A percentile compares a stretch with the other conserved stretches of the same genome.
Evolutionary conservation across 257 asterid species (phyloP).

Genomic region (Cynanchum wilfordii): DNA sequence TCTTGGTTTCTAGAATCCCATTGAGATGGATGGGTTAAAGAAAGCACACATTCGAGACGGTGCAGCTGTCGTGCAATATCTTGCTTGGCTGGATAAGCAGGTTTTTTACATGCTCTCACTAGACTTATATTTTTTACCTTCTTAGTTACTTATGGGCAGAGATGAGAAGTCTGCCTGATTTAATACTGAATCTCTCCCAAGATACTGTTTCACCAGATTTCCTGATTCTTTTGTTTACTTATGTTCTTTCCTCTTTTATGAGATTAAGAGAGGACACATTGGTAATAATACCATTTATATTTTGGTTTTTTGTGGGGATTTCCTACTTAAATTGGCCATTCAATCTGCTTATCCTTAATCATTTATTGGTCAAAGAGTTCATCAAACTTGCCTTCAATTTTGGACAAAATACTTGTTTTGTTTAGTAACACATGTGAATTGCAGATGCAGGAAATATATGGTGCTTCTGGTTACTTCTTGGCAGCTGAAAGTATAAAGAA

Average conservation of each 20-base stretch:
- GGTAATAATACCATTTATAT: neutral
- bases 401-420: neutral
- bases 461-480: conserved; percentile 85
- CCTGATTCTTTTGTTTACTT: neutral
- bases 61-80: conserved; percentile 94
- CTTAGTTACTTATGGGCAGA: neutral
- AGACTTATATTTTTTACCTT: neutral
- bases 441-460: conserved; percentile 88
- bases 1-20: conserved; percentile 55
- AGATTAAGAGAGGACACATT: too few species aligned
- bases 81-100: conserved; percentile 90
- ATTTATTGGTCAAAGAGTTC: neutral
- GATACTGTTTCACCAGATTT: neutral
- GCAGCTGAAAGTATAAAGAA: conserved; percentile 38
- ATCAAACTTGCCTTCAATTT: neutral
- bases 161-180: neutral
- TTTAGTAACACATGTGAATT: conserved; percentile 12
- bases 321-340: neutral
- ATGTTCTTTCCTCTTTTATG: neutral
- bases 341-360: neutral
- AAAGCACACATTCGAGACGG: conserved; percentile 93
- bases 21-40: conserved; percentile 91
- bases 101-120: conserved; percentile 22
- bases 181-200: neutral
- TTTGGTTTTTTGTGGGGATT: neutral